phyloP scores from a whole-genome alignment of 2,329 filamentous ascomycete species.

The Chlorencoelia australis region DNA sequence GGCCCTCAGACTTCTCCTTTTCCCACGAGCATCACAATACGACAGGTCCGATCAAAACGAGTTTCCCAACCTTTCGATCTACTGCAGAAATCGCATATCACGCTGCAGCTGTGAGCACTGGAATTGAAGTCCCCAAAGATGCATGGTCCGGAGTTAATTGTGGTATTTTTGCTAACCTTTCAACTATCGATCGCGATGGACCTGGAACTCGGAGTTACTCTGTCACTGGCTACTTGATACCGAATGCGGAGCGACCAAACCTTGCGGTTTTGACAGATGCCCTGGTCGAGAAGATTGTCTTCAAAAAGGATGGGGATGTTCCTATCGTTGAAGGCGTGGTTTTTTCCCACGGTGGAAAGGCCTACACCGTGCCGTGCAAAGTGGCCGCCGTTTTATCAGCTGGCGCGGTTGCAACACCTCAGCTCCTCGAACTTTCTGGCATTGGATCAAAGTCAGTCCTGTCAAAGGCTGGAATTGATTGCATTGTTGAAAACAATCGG shows the following conservation, averaged over 20 bases:
- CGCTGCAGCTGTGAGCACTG: not conserved
- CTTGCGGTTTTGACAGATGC: conserved; percentile 74
- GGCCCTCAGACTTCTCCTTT: no score
- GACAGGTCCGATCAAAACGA: not conserved
- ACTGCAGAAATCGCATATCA: conserved; percentile 1
- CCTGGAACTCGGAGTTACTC: conserved; percentile 12
- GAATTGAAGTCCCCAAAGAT: not conserved
- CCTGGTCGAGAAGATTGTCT: conserved; percentile 62
- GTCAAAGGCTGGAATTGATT: conserved; percentile 10
- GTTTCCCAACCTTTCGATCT: not conserved
- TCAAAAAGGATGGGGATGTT: conserved; percentile 1
- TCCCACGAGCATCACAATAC: no score
- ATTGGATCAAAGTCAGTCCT: conserved; percentile 17
- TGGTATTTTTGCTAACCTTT: conserved; percentile 37
- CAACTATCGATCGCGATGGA: conserved; percentile 8
- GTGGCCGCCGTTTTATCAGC: conserved; percentile 24
- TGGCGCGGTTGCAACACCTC: conserved; percentile 19
- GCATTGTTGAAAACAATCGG: conserved; percentile 12
- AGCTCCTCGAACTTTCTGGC: conserved; percentile 28
- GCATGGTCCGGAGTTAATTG: not conserved
- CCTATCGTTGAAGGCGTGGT: no score
- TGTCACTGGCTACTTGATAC: conserved; percentile 16
- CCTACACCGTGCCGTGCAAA: no score
- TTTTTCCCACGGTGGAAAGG: no score
- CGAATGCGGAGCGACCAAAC: conserved; percentile 36